Percentiles rank a stretch among this genome's conserved stretches.
These are phyloP conservation scores for Hypsizygus marmoreus DNA, from an alignment of 768 basidiomycete species.

Conservation along the genomic window DNA sequence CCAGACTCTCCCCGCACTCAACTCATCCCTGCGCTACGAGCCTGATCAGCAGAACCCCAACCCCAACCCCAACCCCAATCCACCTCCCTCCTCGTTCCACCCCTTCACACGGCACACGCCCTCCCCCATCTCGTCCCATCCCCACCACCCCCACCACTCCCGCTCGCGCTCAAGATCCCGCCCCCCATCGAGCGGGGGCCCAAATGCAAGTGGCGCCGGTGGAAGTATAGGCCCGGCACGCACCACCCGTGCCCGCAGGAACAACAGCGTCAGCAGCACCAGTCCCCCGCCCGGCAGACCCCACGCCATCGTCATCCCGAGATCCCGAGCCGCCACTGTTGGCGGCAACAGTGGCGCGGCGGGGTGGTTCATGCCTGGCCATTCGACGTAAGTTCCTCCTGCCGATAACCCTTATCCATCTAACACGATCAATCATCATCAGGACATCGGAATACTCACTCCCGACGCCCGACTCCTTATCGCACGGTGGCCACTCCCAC, in stretches of 20 bases:
- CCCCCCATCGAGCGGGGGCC: slow-evolving; percentile 23
- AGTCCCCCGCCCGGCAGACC: slow-evolving; percentile 56
- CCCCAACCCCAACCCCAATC: slow-evolving; percentile 15
- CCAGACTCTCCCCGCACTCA: slow-evolving; percentile 51
- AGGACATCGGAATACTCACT: slow-evolving; percentile 37
- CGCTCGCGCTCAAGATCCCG: slow-evolving; percentile 52
- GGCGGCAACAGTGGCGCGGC: slow-evolving; percentile 13
- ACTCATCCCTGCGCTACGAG: slow-evolving; percentile 53
- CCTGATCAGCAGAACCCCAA: slow-evolving; percentile 38
- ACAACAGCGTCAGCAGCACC: slow-evolving; percentile 60
- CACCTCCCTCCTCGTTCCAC: slow-evolving; percentile 33
- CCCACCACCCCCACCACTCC: slow-evolving; percentile 17
- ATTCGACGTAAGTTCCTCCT: slow-evolving; percentile 28
- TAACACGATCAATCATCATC: background rate
- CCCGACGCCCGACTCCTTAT: slow-evolving; percentile 43
- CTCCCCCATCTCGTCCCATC: slow-evolving; percentile 27
- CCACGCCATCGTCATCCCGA: slow-evolving; percentile 70
- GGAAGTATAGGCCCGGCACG: slow-evolving; percentile 53
- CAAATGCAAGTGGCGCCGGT: slow-evolving; percentile 6
- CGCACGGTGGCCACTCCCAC: slow-evolving; percentile 30
- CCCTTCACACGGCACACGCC: slow-evolving; percentile 34
- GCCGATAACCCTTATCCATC: background rate
- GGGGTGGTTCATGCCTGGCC: slow-evolving; percentile 31
- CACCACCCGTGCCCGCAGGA: slow-evolving; percentile 56
- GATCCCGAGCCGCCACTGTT: slow-evolving; percentile 25